phyloP scores from a whole-genome alignment of 805 yeast species.

The Isabelozyma heimii region DNA sequence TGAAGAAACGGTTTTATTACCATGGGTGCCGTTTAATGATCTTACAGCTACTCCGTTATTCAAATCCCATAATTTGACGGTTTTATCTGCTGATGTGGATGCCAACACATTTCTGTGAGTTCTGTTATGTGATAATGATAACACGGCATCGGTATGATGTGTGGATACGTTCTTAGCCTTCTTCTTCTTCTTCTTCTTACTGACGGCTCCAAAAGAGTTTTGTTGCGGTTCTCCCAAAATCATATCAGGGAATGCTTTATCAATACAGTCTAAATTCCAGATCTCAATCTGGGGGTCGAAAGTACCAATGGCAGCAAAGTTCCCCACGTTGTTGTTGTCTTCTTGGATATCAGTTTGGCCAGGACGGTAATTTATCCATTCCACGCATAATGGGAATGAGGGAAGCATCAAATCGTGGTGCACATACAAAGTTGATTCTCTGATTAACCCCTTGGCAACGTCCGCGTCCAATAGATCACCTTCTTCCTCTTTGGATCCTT shows the following conservation, averaged over 20 bases:
- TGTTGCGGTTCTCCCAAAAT: constrained; percentile 77
- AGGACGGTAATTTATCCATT: constrained; percentile 85
- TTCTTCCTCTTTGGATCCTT: constrained; percentile 62
- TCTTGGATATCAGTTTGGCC: constrained; percentile 38
- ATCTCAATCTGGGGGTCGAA: constrained; percentile 97
- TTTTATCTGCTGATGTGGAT: constrained; percentile 92
- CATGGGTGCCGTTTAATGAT: constrained; percentile 69
- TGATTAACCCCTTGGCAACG: constrained; percentile 66
- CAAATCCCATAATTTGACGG: constrained; percentile 95
- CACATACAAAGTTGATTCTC: constrained; percentile 79
- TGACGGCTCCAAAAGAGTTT: constrained; percentile 36
- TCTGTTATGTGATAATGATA: constrained; percentile 80
- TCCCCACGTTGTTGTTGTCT: constrained; percentile 53
- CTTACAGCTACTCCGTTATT: constrained; percentile 71
- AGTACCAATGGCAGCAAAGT: constrained; percentile 94
- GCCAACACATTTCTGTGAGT: constrained; percentile 82
- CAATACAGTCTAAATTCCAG: constrained; percentile 92
- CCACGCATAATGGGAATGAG: constrained; percentile 93
- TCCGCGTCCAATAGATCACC: constrained; percentile 69
- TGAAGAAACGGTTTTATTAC: constrained; percentile 76
- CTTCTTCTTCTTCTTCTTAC: constrained; percentile 51
- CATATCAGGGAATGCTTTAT: constrained; percentile 91
- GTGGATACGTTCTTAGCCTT: constrained; percentile 56
- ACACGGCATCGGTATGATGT: constrained; percentile 92
- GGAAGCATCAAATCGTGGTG: constrained; percentile 98